These are phyloP conservation scores for Monascus ruber DNA, from an alignment of 2,329 filamentous ascomycete species.

Conservation along the genomic window DNA sequence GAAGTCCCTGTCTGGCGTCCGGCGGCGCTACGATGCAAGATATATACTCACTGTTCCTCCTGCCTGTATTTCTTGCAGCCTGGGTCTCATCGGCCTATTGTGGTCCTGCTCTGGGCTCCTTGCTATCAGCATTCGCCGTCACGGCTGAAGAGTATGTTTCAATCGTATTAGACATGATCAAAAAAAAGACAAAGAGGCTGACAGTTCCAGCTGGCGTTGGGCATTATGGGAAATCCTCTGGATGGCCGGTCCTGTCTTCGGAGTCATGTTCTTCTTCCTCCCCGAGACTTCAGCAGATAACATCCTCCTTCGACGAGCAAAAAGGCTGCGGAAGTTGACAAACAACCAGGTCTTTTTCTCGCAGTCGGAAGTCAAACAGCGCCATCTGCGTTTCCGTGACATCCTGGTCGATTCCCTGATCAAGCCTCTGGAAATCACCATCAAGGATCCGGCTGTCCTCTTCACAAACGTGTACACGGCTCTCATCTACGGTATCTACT, in stretches of 20 bases:
- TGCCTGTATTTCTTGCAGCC: conserved; percentile 49
- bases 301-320: conserved; percentile 52
- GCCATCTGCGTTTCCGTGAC: conserved; percentile 8
- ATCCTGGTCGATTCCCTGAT: conserved; percentile 12
- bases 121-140: too few species aligned
- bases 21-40: conserved; percentile 37
- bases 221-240: conserved; percentile 47
- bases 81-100: conserved; percentile 42
- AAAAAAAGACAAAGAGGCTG: too few species aligned
- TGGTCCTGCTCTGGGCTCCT: conserved; percentile 22
- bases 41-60: conserved; percentile 41
- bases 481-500: conserved; percentile 43
- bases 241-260: conserved; percentile 46
- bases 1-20: conserved; percentile 53
- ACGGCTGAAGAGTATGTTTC: too few species aligned
- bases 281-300: conserved; percentile 53
- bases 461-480: conserved; percentile 54
- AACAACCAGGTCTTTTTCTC: conserved; percentile 46
- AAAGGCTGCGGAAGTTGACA: conserved; percentile 49
- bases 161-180: too few species aligned
- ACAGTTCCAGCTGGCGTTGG: conserved; percentile 45
- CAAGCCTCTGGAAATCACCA: conserved; percentile 47
- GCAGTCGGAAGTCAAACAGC: conserved; percentile 53
- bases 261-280: conserved; percentile 50
- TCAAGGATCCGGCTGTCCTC: conserved; percentile 52